These are phyloP conservation scores for Coniochaeta sp. DNA, from an alignment of 2,329 filamentous ascomycete species.

Conservation along the genomic window DNA sequence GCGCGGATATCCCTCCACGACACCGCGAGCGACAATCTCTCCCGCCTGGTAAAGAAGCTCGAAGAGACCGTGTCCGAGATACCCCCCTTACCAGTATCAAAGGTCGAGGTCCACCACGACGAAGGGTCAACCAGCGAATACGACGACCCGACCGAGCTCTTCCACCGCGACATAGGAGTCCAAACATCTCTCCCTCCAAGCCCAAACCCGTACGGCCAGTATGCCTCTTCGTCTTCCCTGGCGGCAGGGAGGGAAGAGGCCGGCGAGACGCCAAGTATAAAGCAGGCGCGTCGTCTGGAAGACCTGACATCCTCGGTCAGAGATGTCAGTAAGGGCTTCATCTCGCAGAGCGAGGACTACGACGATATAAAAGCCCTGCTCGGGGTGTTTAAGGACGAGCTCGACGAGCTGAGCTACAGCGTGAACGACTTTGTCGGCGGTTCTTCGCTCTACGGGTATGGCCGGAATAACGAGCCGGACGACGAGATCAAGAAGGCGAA, in stretches of 20 bases:
- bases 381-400: conserved; percentile 55
- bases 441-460: conserved; percentile 34
- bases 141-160: conserved; percentile 67
- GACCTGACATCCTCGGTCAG: conserved; percentile 33
- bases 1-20: conserved; percentile 45
- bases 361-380: conserved; percentile 44
- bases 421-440: conserved; percentile 26
- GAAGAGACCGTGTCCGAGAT: conserved; percentile 54
- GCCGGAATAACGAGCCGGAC: conserved; percentile 43
- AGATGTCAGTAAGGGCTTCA: conserved; percentile 33
- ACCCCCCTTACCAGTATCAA: conserved; percentile 25
- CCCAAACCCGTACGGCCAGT: conserved; percentile 16
- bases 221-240: neutral
- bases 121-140: conserved; percentile 30
- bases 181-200: conserved; percentile 57
- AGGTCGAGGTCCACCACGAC: conserved; percentile 10
- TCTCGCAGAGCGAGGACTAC: conserved; percentile 37
- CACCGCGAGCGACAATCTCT: conserved; percentile 37
- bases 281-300: conserved; percentile 33
- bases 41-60: conserved; percentile 39
- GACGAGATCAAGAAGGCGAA: conserved; percentile 69
- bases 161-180: conserved; percentile 72
- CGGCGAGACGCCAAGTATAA: conserved; percentile 13
- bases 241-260: neutral
- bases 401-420: conserved; percentile 52